A percentile compares a stretch with the other conserved stretches of the same genome.
Evolutionary conservation across 345 rosid genomes (phyloP).

Genomic region (Raphanus raphanistrum): DNA sequence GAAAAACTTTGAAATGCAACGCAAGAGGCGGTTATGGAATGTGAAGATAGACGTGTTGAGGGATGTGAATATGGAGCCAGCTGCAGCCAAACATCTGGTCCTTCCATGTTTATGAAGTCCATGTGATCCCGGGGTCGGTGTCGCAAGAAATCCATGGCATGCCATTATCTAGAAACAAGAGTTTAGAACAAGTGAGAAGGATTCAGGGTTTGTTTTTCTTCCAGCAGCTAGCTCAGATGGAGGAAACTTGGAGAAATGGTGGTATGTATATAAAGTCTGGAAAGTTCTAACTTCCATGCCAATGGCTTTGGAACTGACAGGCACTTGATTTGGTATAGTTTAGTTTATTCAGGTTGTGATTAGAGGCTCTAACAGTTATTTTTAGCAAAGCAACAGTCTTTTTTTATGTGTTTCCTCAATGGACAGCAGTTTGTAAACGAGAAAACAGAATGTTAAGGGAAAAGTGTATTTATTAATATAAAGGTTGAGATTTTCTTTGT

Average conservation of each 20-base stretch:
- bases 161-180: slow-evolving; percentile 20
- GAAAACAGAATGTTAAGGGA: background rate
- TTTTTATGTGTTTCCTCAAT: background rate
- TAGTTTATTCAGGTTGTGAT: slow-evolving; percentile 33
- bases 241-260: slow-evolving; percentile 16
- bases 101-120: slow-evolving; percentile 21
- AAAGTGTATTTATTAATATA: background rate
- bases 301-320: slow-evolving; percentile 31
- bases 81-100: slow-evolving; percentile 35
- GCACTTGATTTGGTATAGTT: slow-evolving; percentile 35
- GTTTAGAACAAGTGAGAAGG: slow-evolving; percentile 1
- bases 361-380: slow-evolving; percentile 8
- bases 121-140: slow-evolving; percentile 12
- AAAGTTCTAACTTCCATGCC: slow-evolving; percentile 23
- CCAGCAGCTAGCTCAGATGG: slow-evolving; percentile 33
- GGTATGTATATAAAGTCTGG: slow-evolving; percentile 9
- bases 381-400: slow-evolving; percentile 26
- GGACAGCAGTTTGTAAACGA: slow-evolving; percentile 13
- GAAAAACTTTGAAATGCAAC: slow-evolving; percentile 62
- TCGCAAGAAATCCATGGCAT: slow-evolving; percentile 14
- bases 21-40: slow-evolving; percentile 66
- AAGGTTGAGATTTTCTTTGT: background rate
- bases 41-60: slow-evolving; percentile 62
- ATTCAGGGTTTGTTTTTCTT: background rate
- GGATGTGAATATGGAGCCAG: slow-evolving; percentile 56